Evolutionary conservation across 257 asterid species (phyloP).

Genomic region (Capsicum pubescens): DNA sequence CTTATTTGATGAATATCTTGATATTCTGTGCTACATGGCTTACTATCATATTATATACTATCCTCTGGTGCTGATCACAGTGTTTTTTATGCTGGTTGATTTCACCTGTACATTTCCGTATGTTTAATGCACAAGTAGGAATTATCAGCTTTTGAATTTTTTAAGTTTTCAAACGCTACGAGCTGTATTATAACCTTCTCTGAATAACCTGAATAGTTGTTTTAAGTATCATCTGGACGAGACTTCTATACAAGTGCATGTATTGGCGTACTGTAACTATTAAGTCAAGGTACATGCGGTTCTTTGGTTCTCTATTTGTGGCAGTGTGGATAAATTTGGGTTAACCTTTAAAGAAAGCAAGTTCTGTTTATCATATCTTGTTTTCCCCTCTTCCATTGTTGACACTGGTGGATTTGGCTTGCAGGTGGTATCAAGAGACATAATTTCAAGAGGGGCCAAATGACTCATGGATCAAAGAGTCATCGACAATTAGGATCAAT

Average conservation of each 20-base stretch:
- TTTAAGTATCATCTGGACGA: background rate
- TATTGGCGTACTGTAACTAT: background rate
- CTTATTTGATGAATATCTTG: background rate
- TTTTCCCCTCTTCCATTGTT: background rate
- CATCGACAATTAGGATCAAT: slow-evolving; percentile 91
- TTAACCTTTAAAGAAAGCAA: background rate
- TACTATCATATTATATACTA: background rate
- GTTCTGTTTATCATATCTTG: background rate
- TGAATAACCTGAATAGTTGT: background rate
- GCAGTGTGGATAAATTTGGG: background rate
- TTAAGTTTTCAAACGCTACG: background rate
- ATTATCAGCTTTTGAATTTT: background rate
- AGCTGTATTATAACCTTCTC: background rate
- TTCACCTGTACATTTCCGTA: background rate
- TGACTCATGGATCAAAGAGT: slow-evolving; percentile 98
- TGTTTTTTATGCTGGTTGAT: background rate
- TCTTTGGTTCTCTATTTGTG: background rate
- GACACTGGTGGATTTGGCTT: slow-evolving; percentile 23
- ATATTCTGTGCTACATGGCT: background rate
- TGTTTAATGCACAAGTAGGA: background rate
- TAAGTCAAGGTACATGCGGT: background rate
- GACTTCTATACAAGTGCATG: background rate
- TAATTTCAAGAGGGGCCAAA: slow-evolving; percentile 87
- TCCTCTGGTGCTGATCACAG: background rate
- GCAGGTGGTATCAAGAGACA: slow-evolving; percentile 98